Percentiles rank a stretch among this genome's conserved stretches.
phyloP scores from a whole-genome alignment of 208 protist genomes.

The Trypanosoma boissoni region DNA sequence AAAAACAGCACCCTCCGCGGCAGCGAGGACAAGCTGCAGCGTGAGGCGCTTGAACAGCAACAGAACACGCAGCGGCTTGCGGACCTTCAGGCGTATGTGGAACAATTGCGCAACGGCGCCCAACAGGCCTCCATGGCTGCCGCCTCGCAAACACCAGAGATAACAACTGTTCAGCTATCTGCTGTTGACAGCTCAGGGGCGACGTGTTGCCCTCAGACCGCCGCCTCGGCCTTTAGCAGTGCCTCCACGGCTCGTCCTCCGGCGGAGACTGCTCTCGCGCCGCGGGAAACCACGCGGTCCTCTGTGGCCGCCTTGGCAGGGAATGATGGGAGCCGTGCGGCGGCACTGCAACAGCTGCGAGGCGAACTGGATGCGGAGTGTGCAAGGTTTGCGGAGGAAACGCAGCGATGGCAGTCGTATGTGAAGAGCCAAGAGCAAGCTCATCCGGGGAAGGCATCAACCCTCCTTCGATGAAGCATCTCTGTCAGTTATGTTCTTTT shows the following conservation, averaged over 20 bases:
- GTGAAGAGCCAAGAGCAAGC: conserved; percentile 19
- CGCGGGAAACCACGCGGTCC: no score
- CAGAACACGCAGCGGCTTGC: conserved; percentile 20
- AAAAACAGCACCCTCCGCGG: not conserved
- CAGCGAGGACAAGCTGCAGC: conserved; percentile 18
- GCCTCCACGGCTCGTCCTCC: conserved; percentile 5
- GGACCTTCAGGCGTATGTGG: conserved; percentile 35
- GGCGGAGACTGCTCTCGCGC: not conserved
- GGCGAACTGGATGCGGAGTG: conserved; percentile 53
- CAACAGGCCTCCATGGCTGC: conserved; percentile 12
- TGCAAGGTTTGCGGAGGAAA: conserved; percentile 39
- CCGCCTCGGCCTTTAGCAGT: conserved; percentile 1
- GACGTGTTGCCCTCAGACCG: not conserved
- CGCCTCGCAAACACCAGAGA: not conserved
- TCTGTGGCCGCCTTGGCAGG: no score
- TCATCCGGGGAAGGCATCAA: conserved; percentile 17
- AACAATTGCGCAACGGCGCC: conserved; percentile 26
- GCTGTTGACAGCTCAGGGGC: conserved; percentile 12
- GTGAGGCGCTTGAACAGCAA: conserved; percentile 18
- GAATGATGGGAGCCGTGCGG: conserved; percentile 6
- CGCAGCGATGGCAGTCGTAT: conserved; percentile 45
- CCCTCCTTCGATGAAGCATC: conserved; percentile 8
- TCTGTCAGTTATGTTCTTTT: not conserved
- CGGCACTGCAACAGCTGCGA: conserved; percentile 39
- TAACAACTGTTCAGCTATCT: conserved; percentile 18